Conservation (phyloP, 768 basidiomycete genomes). For the Lactarius sanguifluus region DNA sequence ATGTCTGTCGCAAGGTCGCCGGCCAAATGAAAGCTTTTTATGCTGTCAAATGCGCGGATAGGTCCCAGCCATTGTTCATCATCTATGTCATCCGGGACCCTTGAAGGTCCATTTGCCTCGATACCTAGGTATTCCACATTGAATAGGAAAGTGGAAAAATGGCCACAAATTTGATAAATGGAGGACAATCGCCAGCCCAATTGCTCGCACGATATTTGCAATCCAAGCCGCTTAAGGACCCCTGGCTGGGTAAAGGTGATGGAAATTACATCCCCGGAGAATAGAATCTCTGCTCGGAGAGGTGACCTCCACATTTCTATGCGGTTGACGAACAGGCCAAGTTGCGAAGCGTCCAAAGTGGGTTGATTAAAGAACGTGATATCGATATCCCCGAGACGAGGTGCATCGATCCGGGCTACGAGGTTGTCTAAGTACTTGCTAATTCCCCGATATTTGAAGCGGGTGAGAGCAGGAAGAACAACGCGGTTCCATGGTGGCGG, state of each 20-base stretch:
- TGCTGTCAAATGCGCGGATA: neutral
- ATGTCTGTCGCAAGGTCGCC: neutral
- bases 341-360: neutral
- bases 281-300: neutral
- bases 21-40: neutral
- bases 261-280: neutral
- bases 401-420: too few species aligned
- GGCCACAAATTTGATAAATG: neutral
- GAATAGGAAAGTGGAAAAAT: neutral
- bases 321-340: neutral
- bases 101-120: neutral
- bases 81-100: neutral
- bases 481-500: too few species aligned
- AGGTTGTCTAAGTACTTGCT: too few species aligned
- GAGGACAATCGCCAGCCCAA: too few species aligned
- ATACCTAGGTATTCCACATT: neutral
- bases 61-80: neutral
- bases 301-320: neutral
- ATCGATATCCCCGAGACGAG: too few species aligned
- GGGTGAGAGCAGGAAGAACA: too few species aligned
- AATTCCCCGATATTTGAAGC: too few species aligned
- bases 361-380: neutral
- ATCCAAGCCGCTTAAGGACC: neutral
- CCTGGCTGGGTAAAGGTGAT: neutral
- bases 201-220: neutral